These are phyloP conservation scores for Amphicarpaea edgeworthii DNA, from an alignment of 306 rosid species.

Conservation along the genomic window DNA sequence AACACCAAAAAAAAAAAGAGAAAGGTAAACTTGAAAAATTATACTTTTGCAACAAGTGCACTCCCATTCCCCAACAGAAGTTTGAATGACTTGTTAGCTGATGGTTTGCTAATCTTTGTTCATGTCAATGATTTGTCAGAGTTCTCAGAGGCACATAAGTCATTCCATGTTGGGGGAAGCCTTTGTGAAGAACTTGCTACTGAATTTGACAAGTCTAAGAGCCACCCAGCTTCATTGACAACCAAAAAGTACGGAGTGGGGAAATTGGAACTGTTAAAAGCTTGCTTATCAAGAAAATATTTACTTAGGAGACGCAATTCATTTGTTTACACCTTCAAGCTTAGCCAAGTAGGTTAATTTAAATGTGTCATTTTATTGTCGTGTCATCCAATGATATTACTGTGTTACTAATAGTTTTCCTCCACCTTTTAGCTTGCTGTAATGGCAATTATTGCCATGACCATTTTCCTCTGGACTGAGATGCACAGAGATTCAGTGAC, in stretches of 20 bases:
- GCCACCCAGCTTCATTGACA: no score
- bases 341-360: conserved; percentile 56
- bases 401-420: not conserved
- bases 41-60: conserved; percentile 8
- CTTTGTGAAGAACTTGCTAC: no score
- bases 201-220: no score
- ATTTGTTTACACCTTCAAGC: conserved; percentile 61
- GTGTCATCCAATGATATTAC: not conserved
- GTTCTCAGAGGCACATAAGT: no score
- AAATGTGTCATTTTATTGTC: conserved; percentile 1
- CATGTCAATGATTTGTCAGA: conserved; percentile 26
- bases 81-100: conserved; percentile 16
- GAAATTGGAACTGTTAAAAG: no score
- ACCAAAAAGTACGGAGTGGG: no score
- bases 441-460: conserved; percentile 62
- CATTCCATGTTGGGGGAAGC: no score
- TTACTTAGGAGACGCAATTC: conserved; percentile 64
- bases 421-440: conserved; percentile 46
- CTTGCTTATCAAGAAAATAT: no score
- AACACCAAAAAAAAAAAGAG: conserved; percentile 94
- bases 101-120: conserved; percentile 20
- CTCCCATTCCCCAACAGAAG: conserved; percentile 25
- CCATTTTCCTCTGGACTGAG: conserved; percentile 73
- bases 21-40: conserved; percentile 68
- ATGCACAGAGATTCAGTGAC: conserved; percentile 51